Percentiles rank a stretch among this genome's conserved stretches.
Conservation (phyloP, 495 filamentous ascomycete species). For the Aspergillus asperescens region DNA sequence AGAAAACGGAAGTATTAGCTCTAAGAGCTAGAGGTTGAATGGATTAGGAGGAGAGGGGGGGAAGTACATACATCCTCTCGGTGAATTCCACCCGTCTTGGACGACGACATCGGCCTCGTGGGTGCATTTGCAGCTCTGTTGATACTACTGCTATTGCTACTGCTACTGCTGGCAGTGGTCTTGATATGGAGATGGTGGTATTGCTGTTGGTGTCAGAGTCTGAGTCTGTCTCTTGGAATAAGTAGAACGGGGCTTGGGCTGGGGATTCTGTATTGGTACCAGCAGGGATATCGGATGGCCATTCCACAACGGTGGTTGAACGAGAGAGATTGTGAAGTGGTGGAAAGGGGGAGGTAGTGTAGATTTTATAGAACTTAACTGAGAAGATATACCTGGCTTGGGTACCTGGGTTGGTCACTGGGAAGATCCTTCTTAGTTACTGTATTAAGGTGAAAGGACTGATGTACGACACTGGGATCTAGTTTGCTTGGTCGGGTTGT, state of each 20-base stretch:
- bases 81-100: neutral
- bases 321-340: neutral
- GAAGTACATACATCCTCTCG: neutral
- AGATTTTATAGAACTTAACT: neutral
- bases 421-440: neutral
- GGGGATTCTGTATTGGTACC: neutral
- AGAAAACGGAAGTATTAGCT: neutral
- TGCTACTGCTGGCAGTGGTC: neutral
- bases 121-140: neutral
- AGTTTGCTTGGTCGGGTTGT: constrained; percentile 2
- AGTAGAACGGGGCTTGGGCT: neutral
- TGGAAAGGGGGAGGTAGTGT: neutral
- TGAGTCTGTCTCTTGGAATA: neutral
- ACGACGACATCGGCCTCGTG: neutral
- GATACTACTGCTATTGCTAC: neutral
- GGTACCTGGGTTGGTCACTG: neutral
- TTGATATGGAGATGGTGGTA: neutral
- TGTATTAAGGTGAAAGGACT: too few species aligned
- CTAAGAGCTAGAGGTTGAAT: too few species aligned
- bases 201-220: neutral
- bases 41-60: neutral
- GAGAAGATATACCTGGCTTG: neutral
- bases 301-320: neutral
- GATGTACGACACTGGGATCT: constrained; percentile 4
- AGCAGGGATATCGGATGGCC: neutral